A percentile compares a stretch with the other conserved stretches of the same genome.
These are phyloP conservation scores for Citrullus mucosospermus DNA, from an alignment of 306 rosid genomes.

Conservation along the genomic window DNA sequence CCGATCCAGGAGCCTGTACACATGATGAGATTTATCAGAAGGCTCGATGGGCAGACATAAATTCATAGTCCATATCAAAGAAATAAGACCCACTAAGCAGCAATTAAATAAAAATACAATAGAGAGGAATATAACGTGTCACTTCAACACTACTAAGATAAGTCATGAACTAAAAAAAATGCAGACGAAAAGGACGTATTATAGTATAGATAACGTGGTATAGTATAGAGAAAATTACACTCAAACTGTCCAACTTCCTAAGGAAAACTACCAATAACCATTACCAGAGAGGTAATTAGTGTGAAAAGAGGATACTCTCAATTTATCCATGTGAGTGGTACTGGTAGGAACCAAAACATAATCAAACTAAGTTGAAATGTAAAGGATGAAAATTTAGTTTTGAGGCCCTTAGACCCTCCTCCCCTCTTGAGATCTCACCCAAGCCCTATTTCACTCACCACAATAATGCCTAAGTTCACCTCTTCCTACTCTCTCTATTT, in stretches of 20 bases:
- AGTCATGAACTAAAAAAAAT: neutral
- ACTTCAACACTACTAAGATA: neutral
- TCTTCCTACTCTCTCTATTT: too few relatives aligned
- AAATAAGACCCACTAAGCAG: neutral
- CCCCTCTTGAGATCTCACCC: too few relatives aligned
- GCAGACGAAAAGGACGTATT: neutral
- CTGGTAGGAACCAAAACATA: too few relatives aligned
- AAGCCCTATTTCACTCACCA: too few relatives aligned
- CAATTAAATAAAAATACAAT: neutral
- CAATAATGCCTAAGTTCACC: too few relatives aligned
- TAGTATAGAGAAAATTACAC: neutral
- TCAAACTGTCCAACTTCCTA: neutral
- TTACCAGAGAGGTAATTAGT: neutral
- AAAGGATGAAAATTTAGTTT: too few relatives aligned
- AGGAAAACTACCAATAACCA: neutral
- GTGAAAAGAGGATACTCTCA: neutral
- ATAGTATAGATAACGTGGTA: too few relatives aligned
- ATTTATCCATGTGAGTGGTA: neutral
- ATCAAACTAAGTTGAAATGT: too few relatives aligned
- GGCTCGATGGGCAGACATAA: constrained; percentile 1
- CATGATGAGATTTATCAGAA: constrained; percentile 9
- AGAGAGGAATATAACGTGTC: neutral
- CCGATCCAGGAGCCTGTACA: constrained; percentile 86
- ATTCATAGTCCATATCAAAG: neutral
- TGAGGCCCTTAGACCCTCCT: too few relatives aligned